A percentile compares a stretch with the other conserved stretches of the same genome.
phyloP scores from a whole-genome alignment of 345 rosid species.

The Capsella bursapastoris region DNA sequence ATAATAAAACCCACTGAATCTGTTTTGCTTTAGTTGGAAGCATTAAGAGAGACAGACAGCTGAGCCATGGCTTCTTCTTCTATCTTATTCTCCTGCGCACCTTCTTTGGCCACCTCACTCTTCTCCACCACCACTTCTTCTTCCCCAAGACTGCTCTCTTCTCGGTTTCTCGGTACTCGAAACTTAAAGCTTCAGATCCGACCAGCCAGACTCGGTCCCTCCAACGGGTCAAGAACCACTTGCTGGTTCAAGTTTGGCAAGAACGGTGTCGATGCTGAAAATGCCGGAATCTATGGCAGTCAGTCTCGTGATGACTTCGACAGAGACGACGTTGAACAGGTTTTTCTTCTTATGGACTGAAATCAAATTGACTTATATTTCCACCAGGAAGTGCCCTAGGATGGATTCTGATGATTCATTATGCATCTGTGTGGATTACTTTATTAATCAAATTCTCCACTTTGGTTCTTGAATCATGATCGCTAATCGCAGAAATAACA shows the following conservation, averaged over 20 bases:
- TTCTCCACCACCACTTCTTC: conserved; percentile 41
- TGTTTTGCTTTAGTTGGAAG: conserved; percentile 34
- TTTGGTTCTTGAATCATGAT: conserved; percentile 2
- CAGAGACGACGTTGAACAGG: conserved; percentile 98
- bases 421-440: not conserved
- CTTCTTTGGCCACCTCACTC: conserved; percentile 35
- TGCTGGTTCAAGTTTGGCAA: conserved; percentile 95
- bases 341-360: conserved; percentile 38
- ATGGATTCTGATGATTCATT: not conserved
- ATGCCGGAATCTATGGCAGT: conserved; percentile 95
- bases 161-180: conserved; percentile 60
- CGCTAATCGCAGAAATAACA: not conserved
- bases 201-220: conserved; percentile 60
- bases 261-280: conserved; percentile 88
- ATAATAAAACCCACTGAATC: conserved; percentile 28
- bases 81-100: conserved; percentile 44
- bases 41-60: conserved; percentile 18
- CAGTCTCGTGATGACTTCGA: conserved; percentile 89
- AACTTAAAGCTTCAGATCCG: conserved; percentile 34
- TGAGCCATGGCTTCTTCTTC: conserved; percentile 50
- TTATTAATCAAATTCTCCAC: not conserved
- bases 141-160: conserved; percentile 45
- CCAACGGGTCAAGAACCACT: conserved; percentile 64
- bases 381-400: not conserved
- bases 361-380: not conserved